Conservation (phyloP, 768 basidiomycete species). For the Panaeolus cyanescens region DNA sequence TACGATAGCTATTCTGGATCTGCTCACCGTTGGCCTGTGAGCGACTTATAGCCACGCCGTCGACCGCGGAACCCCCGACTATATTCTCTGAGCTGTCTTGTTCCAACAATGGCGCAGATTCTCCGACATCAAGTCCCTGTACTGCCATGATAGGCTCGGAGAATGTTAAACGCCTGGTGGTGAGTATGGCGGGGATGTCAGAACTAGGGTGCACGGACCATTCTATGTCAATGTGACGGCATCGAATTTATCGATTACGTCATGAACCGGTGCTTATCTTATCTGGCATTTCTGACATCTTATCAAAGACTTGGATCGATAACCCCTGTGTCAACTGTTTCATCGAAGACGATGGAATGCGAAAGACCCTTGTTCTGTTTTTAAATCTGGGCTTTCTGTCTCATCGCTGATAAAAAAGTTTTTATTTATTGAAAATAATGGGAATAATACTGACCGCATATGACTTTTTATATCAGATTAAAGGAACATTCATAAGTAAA, state of each 20-base stretch:
- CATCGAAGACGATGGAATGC: background rate
- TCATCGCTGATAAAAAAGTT: no score
- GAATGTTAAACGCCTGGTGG: background rate
- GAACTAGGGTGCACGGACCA: background rate
- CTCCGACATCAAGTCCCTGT: background rate
- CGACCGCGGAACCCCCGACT: background rate
- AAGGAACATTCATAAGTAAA: background rate
- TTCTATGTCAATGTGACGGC: background rate
- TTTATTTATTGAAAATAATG: no score
- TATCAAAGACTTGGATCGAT: background rate
- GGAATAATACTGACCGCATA: no score
- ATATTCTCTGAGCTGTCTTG: background rate
- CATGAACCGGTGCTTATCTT: background rate
- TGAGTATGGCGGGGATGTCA: background rate
- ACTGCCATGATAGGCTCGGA: conserved; percentile 1
- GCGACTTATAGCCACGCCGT: background rate
- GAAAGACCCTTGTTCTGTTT: background rate
- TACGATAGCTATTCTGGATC: background rate
- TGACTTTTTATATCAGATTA: no score
- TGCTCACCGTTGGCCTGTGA: background rate
- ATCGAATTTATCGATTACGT: background rate
- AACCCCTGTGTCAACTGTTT: background rate
- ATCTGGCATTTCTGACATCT: background rate
- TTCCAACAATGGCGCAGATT: conserved; percentile 5
- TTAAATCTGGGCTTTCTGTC: no score